These are phyloP conservation scores for Backusella macrospora DNA, from an alignment of 192 early-diverging fungal species.

Conservation along the genomic window DNA sequence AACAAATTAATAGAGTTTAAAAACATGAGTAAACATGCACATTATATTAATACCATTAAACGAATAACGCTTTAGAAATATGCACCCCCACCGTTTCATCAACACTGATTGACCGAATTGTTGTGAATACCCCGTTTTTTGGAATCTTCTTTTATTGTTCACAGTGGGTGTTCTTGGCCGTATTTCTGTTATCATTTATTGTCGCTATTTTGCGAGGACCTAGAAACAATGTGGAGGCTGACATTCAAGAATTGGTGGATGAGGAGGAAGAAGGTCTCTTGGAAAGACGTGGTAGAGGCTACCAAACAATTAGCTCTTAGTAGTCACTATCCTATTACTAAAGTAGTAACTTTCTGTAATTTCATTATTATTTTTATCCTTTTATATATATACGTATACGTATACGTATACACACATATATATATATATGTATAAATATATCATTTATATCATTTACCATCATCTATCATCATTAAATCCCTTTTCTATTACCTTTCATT, in stretches of 20 bases:
- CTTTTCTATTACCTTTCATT: background rate
- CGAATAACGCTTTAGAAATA: constrained; percentile 38
- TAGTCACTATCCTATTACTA: background rate
- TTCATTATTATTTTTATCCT: background rate
- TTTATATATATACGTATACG: background rate
- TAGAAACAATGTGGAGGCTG: constrained; percentile 23
- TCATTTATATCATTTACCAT: background rate
- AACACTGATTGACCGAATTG: constrained; percentile 47
- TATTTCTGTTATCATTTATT: constrained; percentile 42
- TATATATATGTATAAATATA: background rate
- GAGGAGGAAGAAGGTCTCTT: constrained; percentile 10
- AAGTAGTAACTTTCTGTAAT: background rate
- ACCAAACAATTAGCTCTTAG: constrained; percentile 2
- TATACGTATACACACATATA: background rate
- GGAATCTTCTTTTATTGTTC: constrained; percentile 56
- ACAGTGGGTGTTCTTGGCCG: constrained; percentile 56
- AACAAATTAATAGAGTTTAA: background rate
- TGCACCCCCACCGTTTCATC: constrained; percentile 64
- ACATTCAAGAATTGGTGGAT: constrained; percentile 19
- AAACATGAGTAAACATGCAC: background rate
- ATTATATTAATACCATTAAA: constrained; percentile 5
- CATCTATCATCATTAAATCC: background rate
- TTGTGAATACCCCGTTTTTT: constrained; percentile 54
- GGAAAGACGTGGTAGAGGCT: constrained; percentile 1
- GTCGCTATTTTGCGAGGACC: constrained; percentile 21